Evolutionary conservation across 495 filamentous ascomycete genomes (phyloP).

Genomic region (Immersiella caudata): DNA sequence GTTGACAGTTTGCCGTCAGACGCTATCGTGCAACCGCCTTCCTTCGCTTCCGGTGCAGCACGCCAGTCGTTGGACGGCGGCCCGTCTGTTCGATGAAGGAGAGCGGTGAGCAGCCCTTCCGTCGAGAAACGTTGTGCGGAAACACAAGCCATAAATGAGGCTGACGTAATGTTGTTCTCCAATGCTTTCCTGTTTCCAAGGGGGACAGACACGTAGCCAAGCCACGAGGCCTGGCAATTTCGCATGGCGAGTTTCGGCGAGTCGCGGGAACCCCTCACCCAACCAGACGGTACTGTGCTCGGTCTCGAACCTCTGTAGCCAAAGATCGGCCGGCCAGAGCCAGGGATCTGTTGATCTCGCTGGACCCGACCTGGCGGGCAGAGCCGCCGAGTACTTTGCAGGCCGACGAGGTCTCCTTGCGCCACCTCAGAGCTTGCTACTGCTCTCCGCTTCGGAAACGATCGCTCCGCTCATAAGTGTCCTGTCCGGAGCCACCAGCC

Average conservation of each 20-base stretch:
- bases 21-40: neutral
- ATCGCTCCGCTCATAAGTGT: conserved; percentile 54
- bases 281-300: conserved; percentile 1
- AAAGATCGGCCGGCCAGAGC: neutral
- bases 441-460: conserved; percentile 15
- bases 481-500: conserved; percentile 23
- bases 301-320: neutral
- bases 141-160: neutral
- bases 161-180: neutral
- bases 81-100: neutral
- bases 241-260: conserved; percentile 3
- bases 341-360: neutral
- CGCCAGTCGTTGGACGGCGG: neutral
- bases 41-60: neutral
- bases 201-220: neutral
- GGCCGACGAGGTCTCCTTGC: neutral
- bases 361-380: neutral
- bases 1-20: neutral
- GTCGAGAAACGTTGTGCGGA: neutral
- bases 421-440: conserved; percentile 14
- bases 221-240: neutral
- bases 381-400: neutral
- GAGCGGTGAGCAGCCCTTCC: neutral
- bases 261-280: neutral
- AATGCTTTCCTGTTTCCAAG: neutral